phyloP scores from a whole-genome alignment of 176 grass and related monocot genomes.

The Pontederia crassipes region DNA sequence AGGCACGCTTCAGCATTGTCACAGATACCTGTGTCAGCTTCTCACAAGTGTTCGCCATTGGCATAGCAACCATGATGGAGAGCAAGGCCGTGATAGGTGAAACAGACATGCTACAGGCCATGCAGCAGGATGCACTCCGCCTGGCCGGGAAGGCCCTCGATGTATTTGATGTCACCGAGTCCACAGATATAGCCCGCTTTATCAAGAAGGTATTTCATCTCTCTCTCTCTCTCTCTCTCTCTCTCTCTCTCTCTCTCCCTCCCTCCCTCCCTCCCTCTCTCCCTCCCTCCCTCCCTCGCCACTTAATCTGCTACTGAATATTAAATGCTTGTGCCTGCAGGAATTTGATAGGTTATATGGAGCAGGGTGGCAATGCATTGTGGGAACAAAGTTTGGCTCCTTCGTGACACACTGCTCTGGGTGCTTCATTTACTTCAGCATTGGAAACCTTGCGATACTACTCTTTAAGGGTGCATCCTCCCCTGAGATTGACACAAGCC shows the following conservation, averaged over 20 bases:
- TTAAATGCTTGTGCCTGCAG: neutral
- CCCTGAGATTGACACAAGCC: neutral
- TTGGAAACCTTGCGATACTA: constrained; percentile 54
- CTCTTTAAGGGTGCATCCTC: constrained; percentile 28
- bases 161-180: constrained; percentile 27
- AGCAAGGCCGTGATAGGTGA: constrained; percentile 44
- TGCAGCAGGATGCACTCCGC: constrained; percentile 37
- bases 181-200: constrained; percentile 33
- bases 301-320: neutral
- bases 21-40: neutral
- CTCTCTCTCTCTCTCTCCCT: too few relatives aligned
- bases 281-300: too few relatives aligned
- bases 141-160: constrained; percentile 41
- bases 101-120: constrained; percentile 31
- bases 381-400: neutral
- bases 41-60: neutral
- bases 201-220: constrained; percentile 37
- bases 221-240: neutral
- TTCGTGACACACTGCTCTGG: constrained; percentile 52
- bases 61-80: constrained; percentile 31
- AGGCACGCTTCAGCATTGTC: neutral
- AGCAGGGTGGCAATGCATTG: neutral
- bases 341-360: neutral
- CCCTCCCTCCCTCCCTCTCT: too few relatives aligned
- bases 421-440: constrained; percentile 58